These are phyloP conservation scores for Hymenoscyphus fructigenus DNA, from an alignment of 2,329 filamentous ascomycete species.

Conservation along the genomic window DNA sequence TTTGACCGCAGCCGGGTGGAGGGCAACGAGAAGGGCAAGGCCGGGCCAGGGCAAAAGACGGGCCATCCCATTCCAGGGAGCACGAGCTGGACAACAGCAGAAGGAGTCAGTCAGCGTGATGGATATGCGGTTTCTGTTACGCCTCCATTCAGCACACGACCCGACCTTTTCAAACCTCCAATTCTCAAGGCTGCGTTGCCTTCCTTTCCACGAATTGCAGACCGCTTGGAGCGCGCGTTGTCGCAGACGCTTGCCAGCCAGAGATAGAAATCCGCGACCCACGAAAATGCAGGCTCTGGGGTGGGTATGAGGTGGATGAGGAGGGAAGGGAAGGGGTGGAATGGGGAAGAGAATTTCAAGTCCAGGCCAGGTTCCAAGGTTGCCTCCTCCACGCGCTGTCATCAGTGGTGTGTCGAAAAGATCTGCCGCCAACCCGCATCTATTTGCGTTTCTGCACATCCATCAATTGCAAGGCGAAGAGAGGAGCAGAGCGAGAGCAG, in stretches of 20 bases:
- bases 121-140: not conserved
- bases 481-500: not conserved
- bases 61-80: not conserved
- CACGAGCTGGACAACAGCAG: conserved; percentile 1
- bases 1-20: not conserved
- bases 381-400: not conserved
- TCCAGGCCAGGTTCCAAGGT: not conserved
- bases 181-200: not conserved
- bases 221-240: not conserved
- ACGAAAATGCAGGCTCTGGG: not conserved
- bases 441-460: conserved; percentile 1
- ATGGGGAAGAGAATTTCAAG: not conserved
- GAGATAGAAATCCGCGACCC: conserved; percentile 1
- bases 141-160: not conserved
- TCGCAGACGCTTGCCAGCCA: not conserved
- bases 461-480: not conserved
- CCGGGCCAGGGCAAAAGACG: not conserved
- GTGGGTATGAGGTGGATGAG: not conserved
- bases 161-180: not conserved
- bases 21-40: not conserved
- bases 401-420: not conserved
- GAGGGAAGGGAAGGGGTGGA: not conserved
- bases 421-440: not conserved
- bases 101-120: not conserved
- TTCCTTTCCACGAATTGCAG: not conserved